These are phyloP conservation scores for Sambucus nigra DNA, from an alignment of 129 eudicot species.

Conservation along the genomic window DNA sequence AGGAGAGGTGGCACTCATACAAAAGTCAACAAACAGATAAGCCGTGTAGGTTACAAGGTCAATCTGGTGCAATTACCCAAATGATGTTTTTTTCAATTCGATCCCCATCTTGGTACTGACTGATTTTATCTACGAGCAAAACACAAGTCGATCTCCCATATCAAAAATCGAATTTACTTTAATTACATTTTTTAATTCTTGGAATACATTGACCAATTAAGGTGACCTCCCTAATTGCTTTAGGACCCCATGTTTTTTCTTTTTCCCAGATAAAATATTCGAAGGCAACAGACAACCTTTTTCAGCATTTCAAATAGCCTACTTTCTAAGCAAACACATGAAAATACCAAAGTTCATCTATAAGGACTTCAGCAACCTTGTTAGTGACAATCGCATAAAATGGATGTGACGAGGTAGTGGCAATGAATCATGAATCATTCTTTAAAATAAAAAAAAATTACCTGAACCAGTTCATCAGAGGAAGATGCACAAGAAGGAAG, in stretches of 20 bases:
- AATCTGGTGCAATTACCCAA: not conserved
- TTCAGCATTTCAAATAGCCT: no score
- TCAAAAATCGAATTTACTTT: not conserved
- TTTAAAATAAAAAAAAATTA: no score
- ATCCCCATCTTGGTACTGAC: no score
- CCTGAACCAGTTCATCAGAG: conserved; percentile 59
- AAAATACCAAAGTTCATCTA: no score
- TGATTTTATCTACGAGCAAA: not conserved
- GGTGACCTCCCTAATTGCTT: no score
- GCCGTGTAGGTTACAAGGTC: not conserved
- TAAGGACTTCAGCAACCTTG: not conserved
- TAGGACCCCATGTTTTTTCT: not conserved
- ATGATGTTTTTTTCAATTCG: not conserved
- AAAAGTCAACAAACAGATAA: no score
- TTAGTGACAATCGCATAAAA: not conserved
- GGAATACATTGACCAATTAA: no score
- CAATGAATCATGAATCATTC: no score
- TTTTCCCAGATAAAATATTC: no score
- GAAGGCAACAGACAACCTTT: not conserved
- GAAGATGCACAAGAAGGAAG: conserved; percentile 41
- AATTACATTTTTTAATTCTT: not conserved
- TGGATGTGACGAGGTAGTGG: no score
- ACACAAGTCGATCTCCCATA: not conserved
- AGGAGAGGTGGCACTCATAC: no score
- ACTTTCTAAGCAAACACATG: no score